phyloP scores from a whole-genome alignment of 805 yeast genomes.

The Maudiozyma barnettii region DNA sequence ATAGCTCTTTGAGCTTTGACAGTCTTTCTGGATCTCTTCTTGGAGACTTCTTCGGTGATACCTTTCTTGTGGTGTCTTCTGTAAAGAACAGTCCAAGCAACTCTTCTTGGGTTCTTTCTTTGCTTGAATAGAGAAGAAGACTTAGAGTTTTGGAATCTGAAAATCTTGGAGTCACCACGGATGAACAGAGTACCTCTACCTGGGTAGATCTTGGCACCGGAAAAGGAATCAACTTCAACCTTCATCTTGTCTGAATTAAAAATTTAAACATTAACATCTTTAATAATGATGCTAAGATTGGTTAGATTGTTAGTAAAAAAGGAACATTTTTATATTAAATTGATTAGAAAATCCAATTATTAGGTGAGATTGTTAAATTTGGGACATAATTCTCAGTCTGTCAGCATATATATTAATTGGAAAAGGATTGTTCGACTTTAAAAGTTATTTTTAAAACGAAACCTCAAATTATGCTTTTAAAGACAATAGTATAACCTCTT shows the following conservation, averaged over 20 bases:
- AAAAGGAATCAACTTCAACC: slow-evolving; percentile 99
- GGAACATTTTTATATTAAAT: too few species aligned
- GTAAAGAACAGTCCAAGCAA: slow-evolving; percentile 98
- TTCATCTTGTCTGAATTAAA: slow-evolving; percentile 46
- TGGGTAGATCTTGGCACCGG: slow-evolving; percentile 99
- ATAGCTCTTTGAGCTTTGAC: slow-evolving; percentile 98
- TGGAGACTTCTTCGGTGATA: slow-evolving; percentile 94
- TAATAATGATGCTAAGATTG: too few species aligned
- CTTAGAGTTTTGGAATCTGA: slow-evolving; percentile 98
- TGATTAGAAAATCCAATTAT: too few species aligned
- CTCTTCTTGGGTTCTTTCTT: slow-evolving; percentile 99
- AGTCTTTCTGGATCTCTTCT: slow-evolving; percentile 95
- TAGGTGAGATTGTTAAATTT: too few species aligned
- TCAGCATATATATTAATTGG: too few species aligned
- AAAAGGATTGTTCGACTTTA: too few species aligned
- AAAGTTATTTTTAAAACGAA: too few species aligned
- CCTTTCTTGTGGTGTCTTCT: slow-evolving; percentile 99
- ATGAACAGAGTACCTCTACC: slow-evolving; percentile 99
- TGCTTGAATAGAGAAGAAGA: slow-evolving; percentile 96
- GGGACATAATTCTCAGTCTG: too few species aligned
- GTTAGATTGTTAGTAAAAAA: too few species aligned
- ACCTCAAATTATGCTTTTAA: too few species aligned
- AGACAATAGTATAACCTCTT: too few species aligned
- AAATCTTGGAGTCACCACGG: slow-evolving; percentile 99
- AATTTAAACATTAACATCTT: not conserved